A percentile compares a stretch with the other conserved stretches of the same genome.
Conservation (phyloP, 805 yeast genomes). For the Tetrapisispora phaffii region DNA sequence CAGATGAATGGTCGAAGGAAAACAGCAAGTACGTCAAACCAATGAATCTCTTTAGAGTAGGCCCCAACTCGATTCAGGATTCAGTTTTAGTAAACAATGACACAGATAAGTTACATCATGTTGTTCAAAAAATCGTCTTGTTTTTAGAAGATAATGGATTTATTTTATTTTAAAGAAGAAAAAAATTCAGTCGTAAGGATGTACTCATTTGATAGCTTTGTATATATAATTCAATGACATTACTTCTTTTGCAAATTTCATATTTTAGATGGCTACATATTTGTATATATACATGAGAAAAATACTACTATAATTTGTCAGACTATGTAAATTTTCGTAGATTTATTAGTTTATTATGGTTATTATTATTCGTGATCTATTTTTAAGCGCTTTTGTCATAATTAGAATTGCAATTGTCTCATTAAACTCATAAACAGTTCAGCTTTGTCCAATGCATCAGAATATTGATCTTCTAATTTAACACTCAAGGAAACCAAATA, state of each 20-base stretch:
- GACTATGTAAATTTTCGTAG: neutral
- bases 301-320: slow-evolving; percentile 1
- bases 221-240: neutral
- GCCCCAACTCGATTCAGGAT: slow-evolving; percentile 38
- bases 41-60: slow-evolving; percentile 35
- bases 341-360: neutral
- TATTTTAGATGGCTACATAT: neutral
- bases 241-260: neutral
- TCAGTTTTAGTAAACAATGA: slow-evolving; percentile 49
- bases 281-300: slow-evolving; percentile 1
- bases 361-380: neutral
- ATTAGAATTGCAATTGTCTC: slow-evolving; percentile 11
- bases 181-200: neutral
- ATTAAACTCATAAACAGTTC: slow-evolving; percentile 17
- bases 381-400: neutral
- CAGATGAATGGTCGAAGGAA: slow-evolving; percentile 21
- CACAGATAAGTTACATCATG: slow-evolving; percentile 51
- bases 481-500: slow-evolving; percentile 17
- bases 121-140: slow-evolving; percentile 63
- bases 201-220: neutral
- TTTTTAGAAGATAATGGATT: slow-evolving; percentile 77
- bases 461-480: slow-evolving; percentile 12
- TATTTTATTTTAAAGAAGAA: slow-evolving; percentile 44
- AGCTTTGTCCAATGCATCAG: slow-evolving; percentile 21
- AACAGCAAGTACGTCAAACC: slow-evolving; percentile 7